phyloP scores from a whole-genome alignment of 192 early-diverging fungal species.

The Allomyces javanicus region DNA sequence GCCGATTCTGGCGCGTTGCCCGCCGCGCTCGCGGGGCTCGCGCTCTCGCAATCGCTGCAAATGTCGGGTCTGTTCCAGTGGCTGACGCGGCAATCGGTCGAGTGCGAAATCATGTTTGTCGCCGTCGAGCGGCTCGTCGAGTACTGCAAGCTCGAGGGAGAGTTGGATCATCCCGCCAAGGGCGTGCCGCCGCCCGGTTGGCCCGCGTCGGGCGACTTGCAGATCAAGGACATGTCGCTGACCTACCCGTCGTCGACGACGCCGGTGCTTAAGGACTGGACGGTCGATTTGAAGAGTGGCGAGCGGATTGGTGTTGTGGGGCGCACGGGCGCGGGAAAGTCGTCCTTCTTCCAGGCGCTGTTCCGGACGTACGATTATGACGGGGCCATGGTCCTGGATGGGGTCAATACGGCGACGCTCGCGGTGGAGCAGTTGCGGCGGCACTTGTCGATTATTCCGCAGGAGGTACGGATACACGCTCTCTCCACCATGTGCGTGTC shows the following conservation, averaged over 20 bases:
- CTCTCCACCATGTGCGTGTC: too few relatives aligned
- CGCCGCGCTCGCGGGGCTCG: conserved; percentile 27
- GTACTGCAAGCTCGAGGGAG: conserved; percentile 49
- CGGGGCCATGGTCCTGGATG: conserved; percentile 43
- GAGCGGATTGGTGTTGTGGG: conserved; percentile 79
- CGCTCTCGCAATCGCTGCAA: conserved; percentile 30
- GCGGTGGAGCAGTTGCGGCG: conserved; percentile 33
- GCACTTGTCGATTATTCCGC: conserved; percentile 73
- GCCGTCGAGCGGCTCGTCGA: conserved; percentile 47
- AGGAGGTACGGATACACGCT: conserved; percentile 27
- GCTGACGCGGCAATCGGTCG: conserved; percentile 29
- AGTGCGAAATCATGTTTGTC: conserved; percentile 32
- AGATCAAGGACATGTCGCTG: conserved; percentile 31
- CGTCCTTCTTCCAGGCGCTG: conserved; percentile 38
- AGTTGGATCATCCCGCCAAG: conserved; percentile 31
- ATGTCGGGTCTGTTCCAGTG: conserved; percentile 26
- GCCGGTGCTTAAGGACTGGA: conserved; percentile 37
- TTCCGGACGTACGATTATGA: conserved; percentile 55
- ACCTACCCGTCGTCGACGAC: conserved; percentile 31
- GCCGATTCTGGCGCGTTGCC: conserved; percentile 13
- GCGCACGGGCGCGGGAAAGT: conserved; percentile 63
- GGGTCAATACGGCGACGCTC: conserved; percentile 34
- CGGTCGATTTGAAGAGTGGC: conserved; percentile 34
- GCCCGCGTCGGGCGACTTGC: conserved; percentile 38
- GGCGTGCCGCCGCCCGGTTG: conserved; percentile 23